A percentile compares a stretch with the other conserved stretches of the same genome.
These are phyloP conservation scores for Rhododendron ovatum DNA, from an alignment of 148 eudicot genomes.

Conservation along the genomic window DNA sequence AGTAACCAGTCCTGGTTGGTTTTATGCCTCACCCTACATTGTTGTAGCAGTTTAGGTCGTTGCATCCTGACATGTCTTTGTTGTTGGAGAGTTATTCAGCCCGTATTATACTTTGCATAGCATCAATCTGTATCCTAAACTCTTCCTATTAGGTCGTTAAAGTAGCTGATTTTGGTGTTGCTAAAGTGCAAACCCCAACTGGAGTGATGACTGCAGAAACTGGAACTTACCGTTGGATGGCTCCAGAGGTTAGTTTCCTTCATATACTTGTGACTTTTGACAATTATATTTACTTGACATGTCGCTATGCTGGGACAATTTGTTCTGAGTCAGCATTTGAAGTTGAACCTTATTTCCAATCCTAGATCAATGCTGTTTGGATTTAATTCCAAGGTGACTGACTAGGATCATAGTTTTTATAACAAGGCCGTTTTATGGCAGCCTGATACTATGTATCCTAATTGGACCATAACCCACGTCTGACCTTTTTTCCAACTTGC, in stretches of 20 bases:
- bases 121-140: neutral
- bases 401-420: neutral
- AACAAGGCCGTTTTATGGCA: neutral
- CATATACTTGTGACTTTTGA: neutral
- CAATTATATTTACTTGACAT: neutral
- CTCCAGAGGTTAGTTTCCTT: constrained; percentile 44
- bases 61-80: neutral
- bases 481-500: constrained; percentile 16
- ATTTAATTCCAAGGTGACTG: neutral
- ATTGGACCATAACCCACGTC: neutral
- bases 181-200: constrained; percentile 43
- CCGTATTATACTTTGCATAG: neutral
- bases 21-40: neutral
- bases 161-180: constrained; percentile 64
- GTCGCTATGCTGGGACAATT: neutral
- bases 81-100: neutral
- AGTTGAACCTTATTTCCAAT: constrained; percentile 8
- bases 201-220: constrained; percentile 65
- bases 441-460: neutral
- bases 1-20: neutral
- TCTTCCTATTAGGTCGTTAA: constrained; percentile 37
- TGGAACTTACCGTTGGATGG: constrained; percentile 71
- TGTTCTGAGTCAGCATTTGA: neutral
- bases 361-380: neutral
- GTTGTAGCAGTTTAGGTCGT: neutral